phyloP scores from a whole-genome alignment of 768 basidiomycete species.

The Russula vinacea region DNA sequence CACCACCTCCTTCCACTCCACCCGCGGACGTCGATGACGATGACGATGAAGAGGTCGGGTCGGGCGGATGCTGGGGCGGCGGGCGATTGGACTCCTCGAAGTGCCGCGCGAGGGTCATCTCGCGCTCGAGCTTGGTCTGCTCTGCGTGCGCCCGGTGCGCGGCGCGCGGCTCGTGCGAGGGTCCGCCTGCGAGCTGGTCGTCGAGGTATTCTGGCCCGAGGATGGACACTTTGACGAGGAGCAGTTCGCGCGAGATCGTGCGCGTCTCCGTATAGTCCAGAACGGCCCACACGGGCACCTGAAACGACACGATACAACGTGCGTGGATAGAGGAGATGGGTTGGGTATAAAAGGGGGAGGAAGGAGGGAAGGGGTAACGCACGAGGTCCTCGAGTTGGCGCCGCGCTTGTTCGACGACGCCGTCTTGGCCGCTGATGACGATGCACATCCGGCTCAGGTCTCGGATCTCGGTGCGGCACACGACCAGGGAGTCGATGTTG shows the following conservation, averaged over 20 bases:
- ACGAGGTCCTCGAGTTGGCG: conserved; percentile 96
- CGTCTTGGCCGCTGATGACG: conserved; percentile 93
- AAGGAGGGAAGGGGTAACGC: conserved; percentile 37
- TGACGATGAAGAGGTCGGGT: conserved; percentile 35
- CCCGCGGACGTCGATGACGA: conserved; percentile 23
- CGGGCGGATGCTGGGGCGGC: conserved; percentile 25
- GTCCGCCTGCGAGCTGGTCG: conserved; percentile 82
- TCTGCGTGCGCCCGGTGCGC: conserved; percentile 28
- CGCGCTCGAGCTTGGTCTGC: conserved; percentile 61
- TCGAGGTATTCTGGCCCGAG: conserved; percentile 96
- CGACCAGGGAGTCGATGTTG: conserved; percentile 98
- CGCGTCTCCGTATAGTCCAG: conserved; percentile 94
- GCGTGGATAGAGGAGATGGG: no score
- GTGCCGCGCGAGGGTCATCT: conserved; percentile 67
- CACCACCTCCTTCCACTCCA: not conserved
- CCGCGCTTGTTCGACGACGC: conserved; percentile 95
- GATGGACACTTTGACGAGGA: conserved; percentile 95
- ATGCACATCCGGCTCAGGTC: conserved; percentile 98
- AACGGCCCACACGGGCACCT: conserved; percentile 99
- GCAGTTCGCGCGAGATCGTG: conserved; percentile 87
- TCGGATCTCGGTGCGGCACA: conserved; percentile 95
- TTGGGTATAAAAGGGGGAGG: not conserved
- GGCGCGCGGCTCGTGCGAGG: conserved; percentile 71
- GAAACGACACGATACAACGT: not conserved
- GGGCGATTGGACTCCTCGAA: conserved; percentile 62